A percentile compares a stretch with the other conserved stretches of the same genome.
These are phyloP conservation scores for Yamadazyma sp. DNA, from an alignment of 805 yeast species.

Conservation along the genomic window DNA sequence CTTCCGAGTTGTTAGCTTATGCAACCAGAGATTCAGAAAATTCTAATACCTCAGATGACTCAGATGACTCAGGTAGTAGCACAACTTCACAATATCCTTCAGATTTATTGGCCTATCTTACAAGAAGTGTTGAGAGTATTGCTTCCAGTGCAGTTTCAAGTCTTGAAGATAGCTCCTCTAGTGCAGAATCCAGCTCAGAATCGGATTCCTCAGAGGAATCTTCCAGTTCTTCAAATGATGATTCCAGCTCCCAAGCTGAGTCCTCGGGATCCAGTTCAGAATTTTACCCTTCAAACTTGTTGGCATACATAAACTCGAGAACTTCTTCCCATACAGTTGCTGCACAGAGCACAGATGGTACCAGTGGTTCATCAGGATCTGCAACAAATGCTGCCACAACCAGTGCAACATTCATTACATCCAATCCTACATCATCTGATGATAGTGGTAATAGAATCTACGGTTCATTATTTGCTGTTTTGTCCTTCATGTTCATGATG, in stretches of 20 bases:
- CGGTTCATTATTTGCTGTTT: slow-evolving; percentile 1
- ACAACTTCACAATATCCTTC: slow-evolving; percentile 7
- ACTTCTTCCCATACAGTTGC: slow-evolving; percentile 2
- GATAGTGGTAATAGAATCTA: slow-evolving; percentile 5
- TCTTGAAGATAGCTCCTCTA: neutral
- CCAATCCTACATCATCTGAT: slow-evolving; percentile 5
- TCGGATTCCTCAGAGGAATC: neutral
- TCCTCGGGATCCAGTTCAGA: neutral
- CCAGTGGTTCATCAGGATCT: slow-evolving; percentile 1
- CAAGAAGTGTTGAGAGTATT: neutral
- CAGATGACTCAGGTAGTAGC: neutral
- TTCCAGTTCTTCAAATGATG: neutral
- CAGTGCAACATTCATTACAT: too few relatives aligned
- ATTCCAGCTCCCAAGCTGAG: neutral
- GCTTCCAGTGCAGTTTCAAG: neutral
- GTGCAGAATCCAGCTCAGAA: neutral
- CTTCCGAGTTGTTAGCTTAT: neutral
- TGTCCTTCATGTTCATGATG: neutral
- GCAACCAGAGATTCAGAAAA: neutral
- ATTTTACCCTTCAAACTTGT: slow-evolving; percentile 5
- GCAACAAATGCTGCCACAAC: slow-evolving; percentile 3
- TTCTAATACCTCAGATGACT: neutral
- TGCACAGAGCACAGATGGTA: neutral
- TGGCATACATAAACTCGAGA: slow-evolving; percentile 5
- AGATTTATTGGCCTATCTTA: slow-evolving; percentile 7